Conservation (phyloP, 306 rosid genomes). For the Adenanthera pavonina region DNA sequence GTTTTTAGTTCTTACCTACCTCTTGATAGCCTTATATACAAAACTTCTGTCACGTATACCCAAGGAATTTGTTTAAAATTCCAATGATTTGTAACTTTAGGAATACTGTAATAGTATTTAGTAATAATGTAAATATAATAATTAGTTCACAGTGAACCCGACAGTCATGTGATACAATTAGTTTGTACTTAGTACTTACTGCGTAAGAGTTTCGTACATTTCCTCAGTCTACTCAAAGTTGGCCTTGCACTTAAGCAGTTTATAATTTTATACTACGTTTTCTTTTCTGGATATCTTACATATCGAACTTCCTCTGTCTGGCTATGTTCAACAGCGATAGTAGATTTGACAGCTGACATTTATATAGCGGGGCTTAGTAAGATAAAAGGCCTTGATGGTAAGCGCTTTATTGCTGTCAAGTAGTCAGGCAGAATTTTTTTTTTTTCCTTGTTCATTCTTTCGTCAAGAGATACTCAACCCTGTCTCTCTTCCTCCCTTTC, state of each 20-base stretch:
- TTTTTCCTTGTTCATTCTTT: not conserved
- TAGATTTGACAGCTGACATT: slow-evolving; percentile 4
- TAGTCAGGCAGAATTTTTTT: not conserved
- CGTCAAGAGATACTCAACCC: slow-evolving; percentile 1
- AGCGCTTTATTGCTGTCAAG: slow-evolving; percentile 45
- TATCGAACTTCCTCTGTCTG: not conserved
- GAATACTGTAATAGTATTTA: too few species aligned
- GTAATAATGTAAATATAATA: too few species aligned
- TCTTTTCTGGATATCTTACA: not conserved
- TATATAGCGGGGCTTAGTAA: slow-evolving; percentile 32
- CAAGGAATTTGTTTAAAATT: not conserved
- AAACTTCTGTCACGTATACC: not conserved
- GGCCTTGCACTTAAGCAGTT: not conserved
- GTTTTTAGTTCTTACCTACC: not conserved
- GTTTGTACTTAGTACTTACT: not conserved
- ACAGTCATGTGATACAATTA: too few species aligned
- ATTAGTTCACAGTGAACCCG: too few species aligned
- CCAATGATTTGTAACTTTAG: not conserved
- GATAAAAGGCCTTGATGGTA: slow-evolving; percentile 9
- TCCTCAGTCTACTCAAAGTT: not conserved
- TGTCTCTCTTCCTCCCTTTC: not conserved
- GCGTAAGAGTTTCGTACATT: not conserved
- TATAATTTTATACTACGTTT: not conserved
- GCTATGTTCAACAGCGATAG: slow-evolving; percentile 31
- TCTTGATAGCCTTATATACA: not conserved